phyloP scores from a whole-genome alignment of 2,329 filamentous ascomycete species.

The Fusarium cyanostomum region DNA sequence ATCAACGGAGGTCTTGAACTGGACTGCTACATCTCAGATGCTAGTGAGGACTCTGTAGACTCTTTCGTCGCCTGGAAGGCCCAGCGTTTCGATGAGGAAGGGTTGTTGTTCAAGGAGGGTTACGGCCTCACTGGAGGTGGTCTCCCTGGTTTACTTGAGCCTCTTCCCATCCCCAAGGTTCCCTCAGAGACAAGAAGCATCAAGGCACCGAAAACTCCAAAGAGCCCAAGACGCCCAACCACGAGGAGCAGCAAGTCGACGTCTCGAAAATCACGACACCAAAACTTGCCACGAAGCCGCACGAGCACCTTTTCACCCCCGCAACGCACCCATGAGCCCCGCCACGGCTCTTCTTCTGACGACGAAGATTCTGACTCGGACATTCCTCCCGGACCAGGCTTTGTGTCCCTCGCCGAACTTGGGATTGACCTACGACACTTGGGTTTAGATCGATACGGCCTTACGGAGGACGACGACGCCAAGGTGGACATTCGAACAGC shows the following conservation, averaged over 20 bases:
- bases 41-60: constrained; percentile 45
- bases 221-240: constrained; percentile 12
- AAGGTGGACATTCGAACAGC: constrained; percentile 39
- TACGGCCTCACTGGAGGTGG: constrained; percentile 37
- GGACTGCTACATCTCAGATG: constrained; percentile 31
- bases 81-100: constrained; percentile 32
- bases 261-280: neutral
- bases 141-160: constrained; percentile 45
- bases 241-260: constrained; percentile 26
- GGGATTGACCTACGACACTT: constrained; percentile 25
- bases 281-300: constrained; percentile 11
- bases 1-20: neutral
- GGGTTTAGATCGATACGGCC: constrained; percentile 35
- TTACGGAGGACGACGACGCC: constrained; percentile 35
- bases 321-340: constrained; percentile 2
- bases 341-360: constrained; percentile 14
- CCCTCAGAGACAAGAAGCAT: neutral
- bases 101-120: constrained; percentile 41
- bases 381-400: constrained; percentile 18
- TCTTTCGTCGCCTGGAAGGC: constrained; percentile 38
- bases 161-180: constrained; percentile 17
- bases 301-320: constrained; percentile 14
- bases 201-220: constrained; percentile 18
- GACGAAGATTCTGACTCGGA: constrained; percentile 31
- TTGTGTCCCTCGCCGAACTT: constrained; percentile 29